Percentiles rank a stretch among this genome's conserved stretches.
phyloP scores from a whole-genome alignment of 202 grass and related monocot genomes.

The Carex arenaria region DNA sequence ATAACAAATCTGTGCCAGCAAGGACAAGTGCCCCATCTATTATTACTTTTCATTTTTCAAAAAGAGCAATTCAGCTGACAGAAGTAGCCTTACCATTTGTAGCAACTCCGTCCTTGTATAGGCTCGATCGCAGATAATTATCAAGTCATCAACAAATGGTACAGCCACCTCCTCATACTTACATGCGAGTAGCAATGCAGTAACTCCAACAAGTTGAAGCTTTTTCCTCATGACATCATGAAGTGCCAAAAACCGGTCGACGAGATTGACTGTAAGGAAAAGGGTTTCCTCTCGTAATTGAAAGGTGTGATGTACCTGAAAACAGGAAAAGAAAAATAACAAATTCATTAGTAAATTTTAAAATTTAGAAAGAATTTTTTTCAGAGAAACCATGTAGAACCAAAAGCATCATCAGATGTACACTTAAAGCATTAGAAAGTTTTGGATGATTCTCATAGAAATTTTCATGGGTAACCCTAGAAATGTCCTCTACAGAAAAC shows the following conservation, averaged over 20 bases:
- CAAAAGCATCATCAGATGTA: neutral
- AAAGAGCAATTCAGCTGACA: neutral
- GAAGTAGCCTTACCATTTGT: constrained; percentile 51
- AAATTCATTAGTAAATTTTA: constrained; percentile 9
- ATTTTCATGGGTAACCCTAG: too few relatives aligned
- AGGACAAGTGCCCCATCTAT: neutral
- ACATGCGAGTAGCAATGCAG: constrained; percentile 86
- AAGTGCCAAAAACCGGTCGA: constrained; percentile 59
- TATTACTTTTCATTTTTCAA: neutral
- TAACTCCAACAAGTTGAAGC: constrained; percentile 86
- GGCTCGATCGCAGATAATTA: constrained; percentile 63
- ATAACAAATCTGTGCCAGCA: neutral
- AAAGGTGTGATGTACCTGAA: constrained; percentile 79
- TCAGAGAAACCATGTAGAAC: neutral
- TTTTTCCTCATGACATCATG: constrained; percentile 63
- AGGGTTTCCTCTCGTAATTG: constrained; percentile 65
- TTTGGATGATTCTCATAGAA: neutral
- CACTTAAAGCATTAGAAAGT: neutral
- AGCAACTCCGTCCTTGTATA: constrained; percentile 75
- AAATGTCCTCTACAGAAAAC: too few relatives aligned
- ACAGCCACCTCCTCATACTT: constrained; percentile 86
- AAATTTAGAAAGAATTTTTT: neutral
- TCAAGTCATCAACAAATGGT: constrained; percentile 70
- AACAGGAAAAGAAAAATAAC: neutral
- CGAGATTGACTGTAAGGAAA: constrained; percentile 74